Base-by-base conservation (phyloP, 192 early-diverging fungal species). In the Podila clonocystis region DNA sequence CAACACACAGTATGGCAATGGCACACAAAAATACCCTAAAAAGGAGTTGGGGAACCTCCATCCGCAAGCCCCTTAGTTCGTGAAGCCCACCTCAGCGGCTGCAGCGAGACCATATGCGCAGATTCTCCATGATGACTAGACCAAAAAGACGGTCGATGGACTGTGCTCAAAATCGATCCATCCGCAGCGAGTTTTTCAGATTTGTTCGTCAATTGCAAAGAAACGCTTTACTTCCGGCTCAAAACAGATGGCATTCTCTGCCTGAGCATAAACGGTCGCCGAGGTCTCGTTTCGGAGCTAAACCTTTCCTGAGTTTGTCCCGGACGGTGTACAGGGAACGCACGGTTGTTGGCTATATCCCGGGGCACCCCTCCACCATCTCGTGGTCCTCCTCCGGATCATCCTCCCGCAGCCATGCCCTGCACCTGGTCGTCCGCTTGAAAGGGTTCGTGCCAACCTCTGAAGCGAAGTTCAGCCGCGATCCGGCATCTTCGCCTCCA, bases 381-480 rank as follows among this genome's bases (percentile, higher is more conserved):
- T 0, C 15, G 15, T 6, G 48, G 36, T 36, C 26, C 62, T 36
- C 26, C 62, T 4, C 64, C 67, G 8, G 63, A 29, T 71, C 77
- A 80, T 28, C 70, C 71, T 2, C 77, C 77, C 12, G 70, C 70
- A 41, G 60, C 77, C 55, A 73, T 15, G 3, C 77, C 77, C 20
- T 72, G 70, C 4, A 15, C 28, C 77, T 48, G 0, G 62, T 30
- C 5, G 77, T 80, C 26, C 77, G 34, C 12, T 58, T 72, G n/a
- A 80, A 80, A 13, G 77, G 77, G n/a, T 80, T 80, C 1, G 70
- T 73, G 8, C 77, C 77, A 60, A 80, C 52, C 57, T 48, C 65
- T 57, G 9, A 22, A 31, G 28, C 28, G 45, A 50, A 49, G 17
- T 5, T 49, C 26, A 6, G 19, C 9, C 17, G 41, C 41, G 41